Conservation (phyloP, 306 rosid genomes). For the Prosopis cineraria region DNA sequence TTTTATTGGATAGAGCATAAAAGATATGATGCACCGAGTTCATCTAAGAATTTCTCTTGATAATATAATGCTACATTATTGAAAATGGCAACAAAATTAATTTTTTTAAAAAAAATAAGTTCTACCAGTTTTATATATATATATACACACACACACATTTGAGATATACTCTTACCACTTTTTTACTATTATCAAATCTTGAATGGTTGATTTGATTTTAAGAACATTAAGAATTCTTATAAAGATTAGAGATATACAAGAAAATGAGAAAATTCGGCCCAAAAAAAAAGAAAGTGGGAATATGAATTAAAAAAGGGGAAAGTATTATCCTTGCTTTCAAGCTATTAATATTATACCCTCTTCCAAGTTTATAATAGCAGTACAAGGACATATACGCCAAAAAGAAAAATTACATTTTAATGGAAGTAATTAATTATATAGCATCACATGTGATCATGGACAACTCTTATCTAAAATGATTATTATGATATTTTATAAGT, state of each 20-base stretch:
- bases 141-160: no score
- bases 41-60: no score
- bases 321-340: neutral
- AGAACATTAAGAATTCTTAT: neutral
- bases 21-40: no score
- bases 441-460: neutral
- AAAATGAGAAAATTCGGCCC: no score
- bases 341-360: neutral
- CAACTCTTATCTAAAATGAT: neutral
- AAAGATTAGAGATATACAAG: neutral
- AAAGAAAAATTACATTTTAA: neutral
- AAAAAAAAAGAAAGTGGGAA: no score
- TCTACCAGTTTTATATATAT: no score
- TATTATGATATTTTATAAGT: neutral
- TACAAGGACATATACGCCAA: neutral
- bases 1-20: no score
- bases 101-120: no score
- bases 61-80: no score
- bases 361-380: neutral
- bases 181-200: neutral
- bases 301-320: neutral
- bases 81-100: no score
- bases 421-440: neutral
- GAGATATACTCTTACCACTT: no score
- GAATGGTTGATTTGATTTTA: neutral